Evolutionary conservation across 129 eudicot genomes (phyloP).

Genomic region (Escallonia rubra): DNA sequence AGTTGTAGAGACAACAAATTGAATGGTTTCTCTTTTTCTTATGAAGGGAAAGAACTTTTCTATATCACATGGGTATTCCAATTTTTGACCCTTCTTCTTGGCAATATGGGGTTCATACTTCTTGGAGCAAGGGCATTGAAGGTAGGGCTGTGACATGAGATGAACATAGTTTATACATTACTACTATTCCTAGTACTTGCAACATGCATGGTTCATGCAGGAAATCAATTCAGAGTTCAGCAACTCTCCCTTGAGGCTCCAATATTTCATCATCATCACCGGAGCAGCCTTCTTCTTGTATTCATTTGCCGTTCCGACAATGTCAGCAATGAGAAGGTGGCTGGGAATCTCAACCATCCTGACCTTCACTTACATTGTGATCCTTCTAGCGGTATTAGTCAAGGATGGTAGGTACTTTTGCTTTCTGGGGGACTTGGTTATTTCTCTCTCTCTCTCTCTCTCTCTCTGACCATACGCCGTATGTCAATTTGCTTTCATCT

Average conservation of each 20-base stretch:
- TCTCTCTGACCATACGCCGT: too few relatives aligned
- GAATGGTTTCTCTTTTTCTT: background rate
- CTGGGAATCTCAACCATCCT: conserved; percentile 36
- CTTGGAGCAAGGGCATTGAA: conserved; percentile 55
- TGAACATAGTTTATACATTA: too few relatives aligned
- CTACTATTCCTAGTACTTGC: too few relatives aligned
- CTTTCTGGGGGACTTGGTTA: too few relatives aligned
- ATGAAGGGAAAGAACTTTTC: conserved; percentile 41
- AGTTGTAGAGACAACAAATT: background rate
- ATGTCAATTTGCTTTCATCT: too few relatives aligned
- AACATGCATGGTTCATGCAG: conserved; percentile 11
- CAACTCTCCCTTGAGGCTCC: conserved; percentile 43
- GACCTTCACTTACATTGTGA: conserved; percentile 39
- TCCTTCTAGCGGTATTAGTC: conserved; percentile 31
- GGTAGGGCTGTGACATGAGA: conserved; percentile 13
- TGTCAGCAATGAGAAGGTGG: conserved; percentile 59
- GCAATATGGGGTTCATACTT: conserved; percentile 54
- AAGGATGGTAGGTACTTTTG: conserved; percentile 30
- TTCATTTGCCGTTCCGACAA: conserved; percentile 34
- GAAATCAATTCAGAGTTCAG: conserved; percentile 44
- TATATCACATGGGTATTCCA: conserved; percentile 45
- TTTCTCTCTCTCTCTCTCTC: too few relatives aligned
- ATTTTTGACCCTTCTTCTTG: conserved; percentile 38
- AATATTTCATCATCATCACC: conserved; percentile 38
- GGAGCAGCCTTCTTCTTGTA: conserved; percentile 40